Base-by-base conservation (phyloP, 2,329 filamentous ascomycete species). In the Phialophora expanda region DNA sequence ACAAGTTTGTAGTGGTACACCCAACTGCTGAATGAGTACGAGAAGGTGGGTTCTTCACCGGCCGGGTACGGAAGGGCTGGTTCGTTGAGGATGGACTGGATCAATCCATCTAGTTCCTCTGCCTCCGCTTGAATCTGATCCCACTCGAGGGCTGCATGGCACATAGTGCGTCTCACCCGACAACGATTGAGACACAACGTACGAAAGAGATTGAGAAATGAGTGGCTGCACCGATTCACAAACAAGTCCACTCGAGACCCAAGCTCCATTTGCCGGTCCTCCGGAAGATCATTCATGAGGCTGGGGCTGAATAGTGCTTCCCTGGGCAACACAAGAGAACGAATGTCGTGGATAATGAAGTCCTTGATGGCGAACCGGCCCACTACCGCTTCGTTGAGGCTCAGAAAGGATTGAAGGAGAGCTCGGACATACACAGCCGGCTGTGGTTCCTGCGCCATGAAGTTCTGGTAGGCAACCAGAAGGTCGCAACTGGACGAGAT, bases 171-270 rank as follows among this genome's bases (percentile, higher is more conserved):
- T n/a, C 95, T 87, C 50, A 96, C 87, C 1, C 95, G 89, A 75
- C 92, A 96, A 60, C 93, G 85, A 74, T 98, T 99, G 75, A 98
- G 91, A 73, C 93, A 96, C 20, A 95, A 83, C 7, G 91, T 90
- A 56, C 93, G 87, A 73, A 95, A 89, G 17, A 96, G 85, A 70
- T 97, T 93, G 20, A 97, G 81, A 74, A 93, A 97, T 0, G 90
- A 88, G 76, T 92, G 82, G 11, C 77, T 82, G 70, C 82, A 81
- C 56, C 84, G 81, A 62, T 84, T 80, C 53, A 86, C 79, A 73
- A 90, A 90, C 2, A 80, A 24, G 71, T 97, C 90, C 84, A 97
- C 92, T 59, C 88, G 83, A 60, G 87, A 83, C 0, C 91, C 87
- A 67, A 94, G 88, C 68, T 88, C 84, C 70, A 91, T 90, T 12